phyloP scores from a whole-genome alignment of 2,329 filamentous ascomycete genomes.

The Xylariaceae sp. region DNA sequence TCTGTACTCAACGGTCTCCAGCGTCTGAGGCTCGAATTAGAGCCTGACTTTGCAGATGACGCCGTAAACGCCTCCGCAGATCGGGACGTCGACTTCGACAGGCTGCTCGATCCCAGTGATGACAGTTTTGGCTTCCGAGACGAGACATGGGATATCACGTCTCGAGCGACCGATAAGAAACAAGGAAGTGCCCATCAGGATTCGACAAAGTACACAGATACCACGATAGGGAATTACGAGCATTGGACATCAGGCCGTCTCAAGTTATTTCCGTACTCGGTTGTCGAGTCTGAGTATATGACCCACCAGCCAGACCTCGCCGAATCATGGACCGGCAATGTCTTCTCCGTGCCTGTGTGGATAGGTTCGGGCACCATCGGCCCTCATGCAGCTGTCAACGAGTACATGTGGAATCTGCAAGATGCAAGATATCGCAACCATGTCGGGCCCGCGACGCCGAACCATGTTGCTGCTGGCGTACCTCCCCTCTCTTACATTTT shows the following conservation, averaged over 20 bases:
- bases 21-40: slow-evolving; percentile 51
- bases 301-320: slow-evolving; percentile 19
- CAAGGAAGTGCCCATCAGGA: background rate
- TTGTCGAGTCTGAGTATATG: slow-evolving; percentile 23
- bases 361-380: slow-evolving; percentile 34
- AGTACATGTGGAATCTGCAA: slow-evolving; percentile 44
- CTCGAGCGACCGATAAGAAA: slow-evolving; percentile 1
- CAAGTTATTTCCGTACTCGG: slow-evolving; percentile 21
- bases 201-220: background rate
- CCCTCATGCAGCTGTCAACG: slow-evolving; percentile 35
- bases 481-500: slow-evolving; percentile 43
- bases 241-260: slow-evolving; percentile 26
- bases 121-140: slow-evolving; percentile 39
- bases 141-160: slow-evolving; percentile 18
- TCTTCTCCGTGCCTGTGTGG: slow-evolving; percentile 40
- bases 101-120: slow-evolving; percentile 33
- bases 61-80: slow-evolving; percentile 24
- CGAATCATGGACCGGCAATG: slow-evolving; percentile 24
- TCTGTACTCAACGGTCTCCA: slow-evolving; percentile 46
- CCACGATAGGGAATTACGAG: slow-evolving; percentile 10
- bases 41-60: slow-evolving; percentile 37
- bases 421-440: slow-evolving; percentile 30
- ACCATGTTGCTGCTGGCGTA: slow-evolving; percentile 46
- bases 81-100: slow-evolving; percentile 36
- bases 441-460: slow-evolving; percentile 43